Evolutionary conservation across 805 yeast genomes (phyloP), one percentile per base, ranked within the genome.

Genomic region (Wickerhamiella azyma): DNA sequence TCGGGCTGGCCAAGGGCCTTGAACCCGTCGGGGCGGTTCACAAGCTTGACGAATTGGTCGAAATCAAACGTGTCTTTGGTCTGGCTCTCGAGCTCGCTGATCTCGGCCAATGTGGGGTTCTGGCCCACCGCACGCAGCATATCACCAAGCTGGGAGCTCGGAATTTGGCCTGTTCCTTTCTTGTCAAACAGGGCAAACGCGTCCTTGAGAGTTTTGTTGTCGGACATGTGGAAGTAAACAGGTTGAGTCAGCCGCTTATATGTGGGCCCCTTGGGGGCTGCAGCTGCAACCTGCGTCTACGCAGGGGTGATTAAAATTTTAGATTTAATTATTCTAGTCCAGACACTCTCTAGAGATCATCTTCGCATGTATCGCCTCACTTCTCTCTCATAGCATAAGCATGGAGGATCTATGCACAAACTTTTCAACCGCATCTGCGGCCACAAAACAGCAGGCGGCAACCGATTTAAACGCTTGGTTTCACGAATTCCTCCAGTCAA

Each of bases 131-230:
- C 96, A 62, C 99, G 77, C 50, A 92, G 74, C 55, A 92, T 74
- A 60, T 92, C 98, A 30, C 97, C 98, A 43, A 92, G 72, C 50
- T 83, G 79, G 52, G 81, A 83, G 50, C 75, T 71, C 13, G 96
- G 77, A 47, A 92, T 92, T 63, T 79, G 75, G 14, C 97, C 98
- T 33, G 89, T 84, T 26, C 96, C 97, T 61, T 88, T 85, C 67
- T 86, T 88, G 69, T 92, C 98, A 61, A 89, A 92, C 39, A 92
- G 77, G 10, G 97, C 92, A 66, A 92, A 92, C 19, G 96, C 95
- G 72, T 92, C 96, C 67, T 85, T 85, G 69, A 72, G 68, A 21
- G 75, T 67, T 55, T 72, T 71, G 39, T 65, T 57, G 50, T 63
- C 65, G 37, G 33, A 41, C 33, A 6, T 30, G 38, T 30, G 18